phyloP scores from a whole-genome alignment of 352 stramenopile species.

The Pythium aquatile region DNA sequence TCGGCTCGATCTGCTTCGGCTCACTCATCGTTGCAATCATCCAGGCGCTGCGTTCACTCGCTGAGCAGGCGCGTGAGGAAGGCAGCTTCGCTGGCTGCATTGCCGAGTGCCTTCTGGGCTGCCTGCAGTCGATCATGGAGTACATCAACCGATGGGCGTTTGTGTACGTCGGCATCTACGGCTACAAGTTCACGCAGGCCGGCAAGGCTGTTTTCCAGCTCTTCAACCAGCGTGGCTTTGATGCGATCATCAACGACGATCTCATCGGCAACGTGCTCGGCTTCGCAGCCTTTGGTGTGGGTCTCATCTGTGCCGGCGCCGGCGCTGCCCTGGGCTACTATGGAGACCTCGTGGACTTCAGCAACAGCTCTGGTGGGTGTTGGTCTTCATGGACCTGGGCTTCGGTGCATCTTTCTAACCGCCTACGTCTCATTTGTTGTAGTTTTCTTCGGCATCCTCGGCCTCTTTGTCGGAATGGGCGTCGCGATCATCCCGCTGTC shows the following conservation, averaged over 20 bases:
- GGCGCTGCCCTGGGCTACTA: slow-evolving; percentile 53
- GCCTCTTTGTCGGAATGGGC: slow-evolving; percentile 87
- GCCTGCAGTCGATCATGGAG: slow-evolving; percentile 85
- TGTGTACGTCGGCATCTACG: slow-evolving; percentile 93
- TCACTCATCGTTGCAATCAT: slow-evolving; percentile 93
- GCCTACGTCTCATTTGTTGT: slow-evolving; percentile 7
- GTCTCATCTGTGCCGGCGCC: slow-evolving; percentile 67
- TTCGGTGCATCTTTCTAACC: neutral
- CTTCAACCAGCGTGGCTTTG: slow-evolving; percentile 93
- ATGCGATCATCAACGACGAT: slow-evolving; percentile 96
- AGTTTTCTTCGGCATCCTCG: slow-evolving; percentile 78
- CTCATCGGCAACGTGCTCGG: slow-evolving; percentile 91
- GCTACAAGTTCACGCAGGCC: slow-evolving; percentile 92
- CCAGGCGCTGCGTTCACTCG: slow-evolving; percentile 82
- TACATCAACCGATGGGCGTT: slow-evolving; percentile 95
- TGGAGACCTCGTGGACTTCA: slow-evolving; percentile 50
- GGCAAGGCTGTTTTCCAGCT: slow-evolving; percentile 92
- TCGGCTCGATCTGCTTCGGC: slow-evolving; percentile 95
- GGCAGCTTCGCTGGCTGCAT: slow-evolving; percentile 72
- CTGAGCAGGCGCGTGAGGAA: slow-evolving; percentile 67
- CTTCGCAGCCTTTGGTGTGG: slow-evolving; percentile 89
- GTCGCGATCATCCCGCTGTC: slow-evolving; percentile 89
- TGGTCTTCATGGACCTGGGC: neutral
- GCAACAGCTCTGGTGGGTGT: slow-evolving; percentile 61
- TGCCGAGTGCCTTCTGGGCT: slow-evolving; percentile 81